These are phyloP conservation scores for Pichia sp. DNA, from an alignment of 1,139 yeast species.

Conservation along the genomic window DNA sequence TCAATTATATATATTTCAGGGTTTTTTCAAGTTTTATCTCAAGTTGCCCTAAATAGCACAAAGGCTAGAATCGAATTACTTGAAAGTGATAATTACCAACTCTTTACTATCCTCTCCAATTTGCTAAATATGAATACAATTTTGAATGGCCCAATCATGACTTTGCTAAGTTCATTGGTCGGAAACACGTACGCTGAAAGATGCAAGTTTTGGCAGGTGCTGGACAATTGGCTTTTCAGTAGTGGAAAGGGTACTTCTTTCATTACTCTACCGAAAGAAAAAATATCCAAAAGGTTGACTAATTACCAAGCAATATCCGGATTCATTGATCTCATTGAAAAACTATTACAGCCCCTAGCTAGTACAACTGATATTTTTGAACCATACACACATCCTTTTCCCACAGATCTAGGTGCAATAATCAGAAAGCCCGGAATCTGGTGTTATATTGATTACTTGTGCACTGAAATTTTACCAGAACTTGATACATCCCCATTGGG, in stretches of 20 bases:
- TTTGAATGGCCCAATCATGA: constrained; percentile 49
- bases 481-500: constrained; percentile 35
- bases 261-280: constrained; percentile 30
- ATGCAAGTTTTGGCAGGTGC: constrained; percentile 57
- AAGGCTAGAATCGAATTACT: constrained; percentile 38
- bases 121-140: constrained; percentile 50
- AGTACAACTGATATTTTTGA: constrained; percentile 35
- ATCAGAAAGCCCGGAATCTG: constrained; percentile 68
- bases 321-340: constrained; percentile 51
- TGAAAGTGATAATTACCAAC: constrained; percentile 31
- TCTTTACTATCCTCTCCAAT: constrained; percentile 40
- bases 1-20: constrained; percentile 75
- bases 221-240: constrained; percentile 74
- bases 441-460: constrained; percentile 74
- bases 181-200: constrained; percentile 43
- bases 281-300: constrained; percentile 16
- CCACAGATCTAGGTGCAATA: constrained; percentile 57
- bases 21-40: constrained; percentile 53
- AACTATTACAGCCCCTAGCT: constrained; percentile 35
- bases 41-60: constrained; percentile 44
- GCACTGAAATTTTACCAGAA: constrained; percentile 61
- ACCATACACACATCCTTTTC: constrained; percentile 49
- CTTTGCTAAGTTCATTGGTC: constrained; percentile 51
- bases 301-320: constrained; percentile 36
- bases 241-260: constrained; percentile 29